Evolutionary conservation across 805 yeast species (phyloP).

Genomic region (Candida sakaeoensis): DNA sequence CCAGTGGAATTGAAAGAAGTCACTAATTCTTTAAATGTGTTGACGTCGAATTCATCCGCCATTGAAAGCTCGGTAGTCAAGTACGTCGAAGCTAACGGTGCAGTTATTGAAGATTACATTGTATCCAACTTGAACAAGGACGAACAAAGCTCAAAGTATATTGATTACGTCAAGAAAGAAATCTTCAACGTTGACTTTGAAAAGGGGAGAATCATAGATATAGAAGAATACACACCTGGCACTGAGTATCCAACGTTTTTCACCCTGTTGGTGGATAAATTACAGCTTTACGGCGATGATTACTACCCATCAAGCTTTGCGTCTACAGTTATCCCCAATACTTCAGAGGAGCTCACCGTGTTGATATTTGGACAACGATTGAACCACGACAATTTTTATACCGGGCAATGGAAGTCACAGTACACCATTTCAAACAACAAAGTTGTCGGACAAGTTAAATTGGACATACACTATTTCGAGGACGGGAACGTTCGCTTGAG

Average conservation of each 20-base stretch:
- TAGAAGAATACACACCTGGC: slow-evolving; percentile 38
- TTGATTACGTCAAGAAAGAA: slow-evolving; percentile 48
- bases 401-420: slow-evolving; percentile 81
- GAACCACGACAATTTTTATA: slow-evolving; percentile 77
- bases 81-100: slow-evolving; percentile 25
- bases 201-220: slow-evolving; percentile 45
- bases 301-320: slow-evolving; percentile 62
- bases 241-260: slow-evolving; percentile 25
- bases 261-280: slow-evolving; percentile 24
- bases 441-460: slow-evolving; percentile 51
- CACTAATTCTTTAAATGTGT: slow-evolving; percentile 19
- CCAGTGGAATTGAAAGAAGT: slow-evolving; percentile 36
- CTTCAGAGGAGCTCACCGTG: slow-evolving; percentile 33
- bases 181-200: slow-evolving; percentile 59
- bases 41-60: slow-evolving; percentile 17
- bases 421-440: slow-evolving; percentile 40
- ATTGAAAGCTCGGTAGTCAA: slow-evolving; percentile 25
- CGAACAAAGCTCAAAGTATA: slow-evolving; percentile 37
- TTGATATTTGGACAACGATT: slow-evolving; percentile 68
- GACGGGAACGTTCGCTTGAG: slow-evolving; percentile 90
- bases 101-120: slow-evolving; percentile 25
- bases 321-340: slow-evolving; percentile 39
- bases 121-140: slow-evolving; percentile 34
- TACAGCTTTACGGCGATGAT: slow-evolving; percentile 52
- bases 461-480: slow-evolving; percentile 89